Evolutionary conservation across 495 filamentous ascomycete genomes (phyloP).

Genomic region (Usnea hakonensis): DNA sequence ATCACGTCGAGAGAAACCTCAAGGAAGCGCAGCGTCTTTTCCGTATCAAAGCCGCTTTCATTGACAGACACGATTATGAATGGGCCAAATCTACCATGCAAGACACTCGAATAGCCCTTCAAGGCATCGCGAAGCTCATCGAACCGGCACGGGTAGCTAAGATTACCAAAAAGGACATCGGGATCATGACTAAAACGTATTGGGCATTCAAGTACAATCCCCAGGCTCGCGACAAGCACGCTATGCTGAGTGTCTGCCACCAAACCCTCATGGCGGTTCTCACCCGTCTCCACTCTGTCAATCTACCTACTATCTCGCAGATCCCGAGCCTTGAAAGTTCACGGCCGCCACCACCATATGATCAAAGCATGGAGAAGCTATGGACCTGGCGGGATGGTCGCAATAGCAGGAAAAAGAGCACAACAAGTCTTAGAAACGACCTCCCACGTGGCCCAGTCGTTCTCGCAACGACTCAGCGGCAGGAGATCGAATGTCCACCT

Average conservation of each 20-base stretch:
- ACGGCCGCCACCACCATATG: conserved; percentile 2
- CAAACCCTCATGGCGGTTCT: conserved; percentile 22
- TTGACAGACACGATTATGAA: no score
- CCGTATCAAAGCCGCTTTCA: background rate
- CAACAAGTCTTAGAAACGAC: background rate
- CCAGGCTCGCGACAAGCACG: conserved; percentile 18
- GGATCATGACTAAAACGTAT: conserved; percentile 17
- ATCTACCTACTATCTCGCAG: no score
- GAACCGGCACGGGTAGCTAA: conserved; percentile 17
- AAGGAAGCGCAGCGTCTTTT: conserved; percentile 21
- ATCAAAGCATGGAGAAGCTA: conserved; percentile 2
- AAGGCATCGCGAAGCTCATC: conserved; percentile 19
- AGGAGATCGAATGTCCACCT: no score
- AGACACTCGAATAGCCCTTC: conserved; percentile 20
- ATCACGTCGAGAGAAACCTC: conserved; percentile 22
- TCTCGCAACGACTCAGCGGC: no score
- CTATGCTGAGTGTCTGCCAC: conserved; percentile 23
- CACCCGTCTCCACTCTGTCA: background rate
- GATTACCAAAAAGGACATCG: background rate
- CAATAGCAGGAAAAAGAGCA: background rate
- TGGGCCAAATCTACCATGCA: background rate
- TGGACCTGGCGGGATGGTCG: background rate
- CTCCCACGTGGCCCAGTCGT: no score
- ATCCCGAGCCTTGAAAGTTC: no score
- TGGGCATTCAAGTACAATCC: conserved; percentile 23